Conservation (phyloP, 306 rosid species). For the Rosa rugosa region DNA sequence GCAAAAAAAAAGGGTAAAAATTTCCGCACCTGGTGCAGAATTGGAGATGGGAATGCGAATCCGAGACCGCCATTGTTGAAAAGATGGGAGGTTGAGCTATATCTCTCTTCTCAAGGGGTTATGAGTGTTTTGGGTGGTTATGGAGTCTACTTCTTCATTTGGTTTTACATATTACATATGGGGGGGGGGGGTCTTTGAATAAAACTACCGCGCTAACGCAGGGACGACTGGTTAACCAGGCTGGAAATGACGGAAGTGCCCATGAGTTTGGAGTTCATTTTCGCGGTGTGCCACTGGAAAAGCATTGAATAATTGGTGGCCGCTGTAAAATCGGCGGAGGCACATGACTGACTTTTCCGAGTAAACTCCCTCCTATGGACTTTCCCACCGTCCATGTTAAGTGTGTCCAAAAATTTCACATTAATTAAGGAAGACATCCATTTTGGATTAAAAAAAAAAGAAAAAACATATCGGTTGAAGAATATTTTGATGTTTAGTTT, state of each 20-base stretch:
- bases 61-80: not conserved
- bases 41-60: not conserved
- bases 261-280: conserved; percentile 27
- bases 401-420: not conserved
- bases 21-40: not conserved
- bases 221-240: not conserved
- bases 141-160: conserved; percentile 53
- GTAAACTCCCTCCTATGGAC: not conserved
- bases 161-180: not conserved
- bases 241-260: conserved; percentile 41
- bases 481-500: not conserved
- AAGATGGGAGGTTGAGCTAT: not conserved
- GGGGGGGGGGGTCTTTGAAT: not conserved
- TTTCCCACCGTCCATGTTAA: not conserved
- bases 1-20: not conserved
- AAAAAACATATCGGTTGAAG: not conserved
- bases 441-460: not conserved
- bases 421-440: not conserved
- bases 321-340: conserved; percentile 25
- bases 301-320: conserved; percentile 16
- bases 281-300: not conserved
- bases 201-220: conserved; percentile 34
- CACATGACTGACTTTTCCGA: conserved; percentile 28
- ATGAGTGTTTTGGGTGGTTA: conserved; percentile 42
- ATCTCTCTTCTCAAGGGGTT: not conserved